Base-by-base conservation (phyloP, 1,139 yeast genomes). In the Candida tetrigidarum region DNA sequence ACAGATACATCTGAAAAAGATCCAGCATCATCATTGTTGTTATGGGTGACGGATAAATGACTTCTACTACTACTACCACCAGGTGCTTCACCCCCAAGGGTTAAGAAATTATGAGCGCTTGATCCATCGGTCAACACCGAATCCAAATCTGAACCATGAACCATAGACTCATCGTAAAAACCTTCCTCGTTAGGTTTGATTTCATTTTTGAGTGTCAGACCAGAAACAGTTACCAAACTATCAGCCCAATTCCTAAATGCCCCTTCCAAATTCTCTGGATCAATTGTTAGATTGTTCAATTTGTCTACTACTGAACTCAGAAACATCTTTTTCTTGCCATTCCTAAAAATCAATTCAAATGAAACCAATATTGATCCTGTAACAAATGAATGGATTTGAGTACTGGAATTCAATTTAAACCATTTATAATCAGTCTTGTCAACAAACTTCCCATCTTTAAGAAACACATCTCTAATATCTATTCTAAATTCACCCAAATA, bases 401-500 rank as follows among this genome's bases (percentile, higher is more conserved):
- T 63, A 18, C 76, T 74, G 2, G 86, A 80, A 47, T 74, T 72
- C 10, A 83, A 61, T 43, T 69, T 66, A 55, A 69, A 77, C 86
- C 86, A 81, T 48, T 69, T 69, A 16, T 75, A 67, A 0, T 67
- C 76, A 2, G 69, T 62, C 40, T 50, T 56, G 11, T 25, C 41
- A 4, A 4, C 14, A 45, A 60, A 62, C 26, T 46, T 45, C 8
- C 50, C 62, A 9, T 37, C 56, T 38, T 47, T 33, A 23, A 54
- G 50, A 50, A 81, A 76, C 3, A 80, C 50, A 19, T 78, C 80
- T 4, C 62, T 50, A 5, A 81, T 51, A n/a, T 69, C 65, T 12
- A 83, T 50, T 30, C 83, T 59, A 20, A 78, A 62, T 51, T 83
- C 88, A 1, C 89, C 89, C 44, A 83, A 60, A 55, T 82, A 83